phyloP scores from a whole-genome alignment of 176 grass and related monocot genomes.

The Ananas comosus region DNA sequence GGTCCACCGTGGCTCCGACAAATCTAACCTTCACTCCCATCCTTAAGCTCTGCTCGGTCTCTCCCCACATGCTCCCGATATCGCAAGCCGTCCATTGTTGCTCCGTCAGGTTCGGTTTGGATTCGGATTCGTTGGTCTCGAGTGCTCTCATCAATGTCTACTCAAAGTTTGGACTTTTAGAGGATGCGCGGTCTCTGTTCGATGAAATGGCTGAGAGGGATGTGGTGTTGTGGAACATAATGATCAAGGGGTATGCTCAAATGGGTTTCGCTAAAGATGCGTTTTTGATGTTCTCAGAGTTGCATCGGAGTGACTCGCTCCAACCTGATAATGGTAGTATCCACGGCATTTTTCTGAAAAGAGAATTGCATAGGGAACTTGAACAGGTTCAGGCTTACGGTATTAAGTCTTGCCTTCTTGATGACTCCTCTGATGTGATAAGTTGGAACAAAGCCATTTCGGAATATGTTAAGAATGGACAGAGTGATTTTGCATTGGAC shows the following conservation, averaged over 20 bases:
- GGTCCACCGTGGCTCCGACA: slow-evolving; percentile 2
- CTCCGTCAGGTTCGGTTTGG: slow-evolving; percentile 10
- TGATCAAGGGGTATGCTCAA: slow-evolving; percentile 19
- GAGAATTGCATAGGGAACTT: neutral
- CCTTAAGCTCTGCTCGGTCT: slow-evolving; percentile 11
- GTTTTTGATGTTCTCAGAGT: slow-evolving; percentile 8
- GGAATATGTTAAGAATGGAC: slow-evolving; percentile 2
- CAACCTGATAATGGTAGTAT: slow-evolving; percentile 6
- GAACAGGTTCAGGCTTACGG: slow-evolving; percentile 18
- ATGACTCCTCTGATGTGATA: slow-evolving; percentile 14
- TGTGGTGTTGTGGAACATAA: slow-evolving; percentile 25
- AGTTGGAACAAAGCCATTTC: slow-evolving; percentile 14
- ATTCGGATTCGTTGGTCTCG: slow-evolving; percentile 12
- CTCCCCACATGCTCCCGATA: neutral
- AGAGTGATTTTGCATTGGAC: slow-evolving; percentile 3
- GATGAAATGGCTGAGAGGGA: slow-evolving; percentile 17
- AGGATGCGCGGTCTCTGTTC: slow-evolving; percentile 4
- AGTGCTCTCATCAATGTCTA: slow-evolving; percentile 13
- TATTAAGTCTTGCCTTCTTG: slow-evolving; percentile 8
- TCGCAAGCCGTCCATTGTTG: slow-evolving; percentile 12
- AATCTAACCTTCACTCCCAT: slow-evolving; percentile 13
- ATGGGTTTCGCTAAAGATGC: slow-evolving; percentile 7
- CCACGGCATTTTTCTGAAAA: neutral
- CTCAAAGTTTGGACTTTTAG: slow-evolving; percentile 11
- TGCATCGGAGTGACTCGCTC: slow-evolving; percentile 9